These are phyloP conservation scores for Polymyxa betae DNA, from an alignment of 208 protist genomes.

Conservation along the genomic window DNA sequence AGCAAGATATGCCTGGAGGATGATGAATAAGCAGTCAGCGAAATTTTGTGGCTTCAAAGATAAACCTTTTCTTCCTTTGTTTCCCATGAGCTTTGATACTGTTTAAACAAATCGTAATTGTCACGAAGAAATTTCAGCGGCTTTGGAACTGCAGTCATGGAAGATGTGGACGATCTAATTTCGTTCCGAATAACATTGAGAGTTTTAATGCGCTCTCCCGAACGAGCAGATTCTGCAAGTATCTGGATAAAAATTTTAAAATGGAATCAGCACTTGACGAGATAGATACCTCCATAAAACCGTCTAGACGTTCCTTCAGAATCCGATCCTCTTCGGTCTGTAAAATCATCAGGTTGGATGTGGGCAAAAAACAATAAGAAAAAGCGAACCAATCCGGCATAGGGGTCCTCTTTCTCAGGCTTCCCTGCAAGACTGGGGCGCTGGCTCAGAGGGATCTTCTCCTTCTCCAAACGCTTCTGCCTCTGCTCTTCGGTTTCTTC, in stretches of 20 bases:
- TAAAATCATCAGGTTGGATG: neutral
- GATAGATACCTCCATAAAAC: conserved; percentile 80
- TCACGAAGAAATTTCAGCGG: conserved; percentile 97
- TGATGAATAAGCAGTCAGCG: neutral
- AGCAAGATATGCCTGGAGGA: conserved; percentile 79
- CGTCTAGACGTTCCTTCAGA: conserved; percentile 89
- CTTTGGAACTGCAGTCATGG: conserved; percentile 98
- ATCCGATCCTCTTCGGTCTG: conserved; percentile 86
- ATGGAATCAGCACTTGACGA: neutral
- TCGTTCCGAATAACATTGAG: conserved; percentile 86
- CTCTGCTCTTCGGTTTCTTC: conserved; percentile 63
- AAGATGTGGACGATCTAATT: conserved; percentile 90
- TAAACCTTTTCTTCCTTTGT: conserved; percentile 40
- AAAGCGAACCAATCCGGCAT: neutral
- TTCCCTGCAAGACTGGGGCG: conserved; percentile 27
- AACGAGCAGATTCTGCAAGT: conserved; percentile 20
- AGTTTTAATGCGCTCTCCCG: conserved; percentile 79
- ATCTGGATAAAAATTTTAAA: conserved; percentile 34
- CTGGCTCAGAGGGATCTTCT: conserved; percentile 61
- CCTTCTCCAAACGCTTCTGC: conserved; percentile 62
- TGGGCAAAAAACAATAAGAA: neutral
- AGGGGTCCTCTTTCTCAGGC: conserved; percentile 16
- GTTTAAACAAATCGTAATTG: conserved; percentile 78
- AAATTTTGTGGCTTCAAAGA: neutral
- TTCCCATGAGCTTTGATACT: neutral